Base-by-base conservation (phyloP, 2,329 filamentous ascomycete species). In the Sporothrix brunneoviolacea region DNA sequence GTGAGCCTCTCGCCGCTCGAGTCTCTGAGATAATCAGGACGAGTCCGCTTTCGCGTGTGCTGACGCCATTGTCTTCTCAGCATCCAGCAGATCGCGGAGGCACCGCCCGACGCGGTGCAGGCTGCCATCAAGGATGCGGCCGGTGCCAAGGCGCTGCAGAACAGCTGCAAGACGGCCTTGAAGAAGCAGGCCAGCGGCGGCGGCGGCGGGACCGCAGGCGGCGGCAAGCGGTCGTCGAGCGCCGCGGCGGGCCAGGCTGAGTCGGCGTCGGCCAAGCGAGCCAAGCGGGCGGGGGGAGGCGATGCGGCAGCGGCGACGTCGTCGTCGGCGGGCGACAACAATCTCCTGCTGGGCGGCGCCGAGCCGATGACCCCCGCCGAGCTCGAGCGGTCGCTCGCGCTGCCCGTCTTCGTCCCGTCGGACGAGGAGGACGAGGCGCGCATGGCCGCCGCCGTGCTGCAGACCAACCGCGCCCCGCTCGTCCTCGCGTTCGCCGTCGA, bases 401-500 rank as follows among this genome's bases (percentile, higher is more conserved):
- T 90, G 1, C 82, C 84, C 0, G 64, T 80, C 2, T 69, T 70
- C 8, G 68, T 69, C 24, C 73, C 82, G 41, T 33, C 35, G 1
- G 43, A 35, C 37, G 19, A 15, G 0, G 51, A 45, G 3, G 51
- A 49, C 21, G 50, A 86, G 58, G 74, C 79, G 1, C 67, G 74
- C 8, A 78, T 95, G 4, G 70, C 72, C 13, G 65, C 68, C 2
- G 78, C 79, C 1, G 69, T 72, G 0, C 58, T 95, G 2, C 70
- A 83, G 54, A 93, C 88, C 0, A 58, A 95, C 60, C 76, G 90
- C 35, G 89, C 90, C 2, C 89, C 90, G 1, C 69, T 95, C 2
- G 82, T 95, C 2, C 74, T 95, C 5, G 88, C 88, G 0, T 94
- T 94, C 65, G 82, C 85, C 1, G 78, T 89, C 13, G 79, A 82